Evolutionary conservation across 1,284 basidiomycete species (phyloP).

Genomic region (Puccinia coronata): DNA sequence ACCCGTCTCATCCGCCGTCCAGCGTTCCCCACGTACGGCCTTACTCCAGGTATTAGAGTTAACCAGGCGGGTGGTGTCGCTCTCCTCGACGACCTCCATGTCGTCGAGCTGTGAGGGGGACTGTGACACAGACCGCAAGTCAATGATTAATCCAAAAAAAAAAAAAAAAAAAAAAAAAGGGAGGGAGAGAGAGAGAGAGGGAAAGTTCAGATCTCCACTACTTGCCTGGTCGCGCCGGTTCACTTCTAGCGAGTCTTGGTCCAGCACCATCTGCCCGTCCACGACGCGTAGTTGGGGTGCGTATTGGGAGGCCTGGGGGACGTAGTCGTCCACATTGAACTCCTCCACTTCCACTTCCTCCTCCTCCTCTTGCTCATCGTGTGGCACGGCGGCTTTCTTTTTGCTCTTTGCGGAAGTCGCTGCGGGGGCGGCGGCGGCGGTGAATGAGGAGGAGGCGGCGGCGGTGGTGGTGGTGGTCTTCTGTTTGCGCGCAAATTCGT

Average conservation of each 20-base stretch:
- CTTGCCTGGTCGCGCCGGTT: conserved; percentile 64
- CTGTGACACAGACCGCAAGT: conserved; percentile 31
- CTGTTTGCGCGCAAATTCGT: conserved; percentile 9
- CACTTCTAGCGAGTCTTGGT: conserved; percentile 75
- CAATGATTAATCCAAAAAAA: background rate
- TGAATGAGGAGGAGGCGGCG: background rate
- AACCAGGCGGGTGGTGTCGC: conserved; percentile 76
- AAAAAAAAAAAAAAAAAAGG: too few species aligned
- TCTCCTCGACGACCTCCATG: conserved; percentile 78
- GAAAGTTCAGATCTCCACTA: conserved; percentile 39
- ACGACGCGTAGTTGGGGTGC: conserved; percentile 78
- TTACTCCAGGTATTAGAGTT: conserved; percentile 80
- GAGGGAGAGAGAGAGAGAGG: background rate
- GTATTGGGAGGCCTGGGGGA: conserved; percentile 63
- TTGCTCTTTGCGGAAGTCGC: background rate
- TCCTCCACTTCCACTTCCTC: conserved; percentile 1
- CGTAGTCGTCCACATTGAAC: conserved; percentile 17
- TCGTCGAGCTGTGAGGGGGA: conserved; percentile 65
- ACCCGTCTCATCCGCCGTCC: conserved; percentile 82
- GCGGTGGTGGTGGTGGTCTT: background rate
- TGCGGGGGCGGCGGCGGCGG: background rate
- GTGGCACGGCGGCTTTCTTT: background rate
- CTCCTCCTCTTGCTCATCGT: background rate
- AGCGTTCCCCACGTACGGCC: conserved; percentile 72
- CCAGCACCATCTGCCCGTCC: conserved; percentile 75